These are phyloP conservation scores for Fusarium palustre DNA, from an alignment of 2,329 filamentous ascomycete species.

Conservation along the genomic window DNA sequence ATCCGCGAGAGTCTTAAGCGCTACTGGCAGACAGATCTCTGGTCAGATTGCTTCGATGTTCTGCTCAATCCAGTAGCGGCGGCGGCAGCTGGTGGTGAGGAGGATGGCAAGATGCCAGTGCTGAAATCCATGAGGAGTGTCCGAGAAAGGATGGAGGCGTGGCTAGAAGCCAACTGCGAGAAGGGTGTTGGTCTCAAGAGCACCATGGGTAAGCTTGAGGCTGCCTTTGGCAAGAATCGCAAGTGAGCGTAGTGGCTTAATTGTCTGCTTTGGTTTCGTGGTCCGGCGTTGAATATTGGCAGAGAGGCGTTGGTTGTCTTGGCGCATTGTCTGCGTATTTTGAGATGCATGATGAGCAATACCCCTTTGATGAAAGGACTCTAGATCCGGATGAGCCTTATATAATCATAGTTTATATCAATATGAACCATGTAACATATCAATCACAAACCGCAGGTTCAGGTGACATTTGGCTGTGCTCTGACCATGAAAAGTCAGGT, in stretches of 20 bases:
- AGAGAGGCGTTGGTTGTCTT: conserved; percentile 9
- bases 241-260: conserved; percentile 37
- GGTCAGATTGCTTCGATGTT: conserved; percentile 84
- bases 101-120: conserved; percentile 76
- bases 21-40: conserved; percentile 97
- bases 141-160: conserved; percentile 84
- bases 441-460: not conserved
- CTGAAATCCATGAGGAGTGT: conserved; percentile 74
- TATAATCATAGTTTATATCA: not conserved
- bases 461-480: not conserved
- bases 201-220: conserved; percentile 73
- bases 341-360: conserved; percentile 32
- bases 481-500: not conserved
- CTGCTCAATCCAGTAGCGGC: conserved; percentile 83
- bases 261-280: conserved; percentile 1
- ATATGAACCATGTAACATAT: not conserved
- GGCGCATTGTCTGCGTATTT: conserved; percentile 11
- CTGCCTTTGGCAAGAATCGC: conserved; percentile 56
- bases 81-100: conserved; percentile 72
- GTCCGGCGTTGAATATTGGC: conserved; percentile 37
- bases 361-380: conserved; percentile 28
- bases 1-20: conserved; percentile 87
- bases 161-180: conserved; percentile 85
- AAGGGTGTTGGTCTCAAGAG: conserved; percentile 80
- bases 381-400: conserved; percentile 7